phyloP scores from a whole-genome alignment of 176 grass and related monocot genomes.

The Bonia amplexicaulis region DNA sequence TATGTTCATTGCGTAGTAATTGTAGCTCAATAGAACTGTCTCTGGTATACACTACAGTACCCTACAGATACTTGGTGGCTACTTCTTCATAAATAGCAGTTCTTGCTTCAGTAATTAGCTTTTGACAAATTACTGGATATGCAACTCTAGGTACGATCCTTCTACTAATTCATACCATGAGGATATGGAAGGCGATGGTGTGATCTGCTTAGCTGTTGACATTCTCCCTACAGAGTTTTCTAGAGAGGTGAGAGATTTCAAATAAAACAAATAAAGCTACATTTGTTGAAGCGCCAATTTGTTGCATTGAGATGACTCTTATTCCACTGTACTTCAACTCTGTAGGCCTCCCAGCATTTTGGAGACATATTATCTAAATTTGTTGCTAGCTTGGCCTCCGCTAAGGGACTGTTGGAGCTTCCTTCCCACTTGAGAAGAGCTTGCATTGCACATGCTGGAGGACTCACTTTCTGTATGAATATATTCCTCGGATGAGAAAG shows the following conservation, averaged over 20 bases:
- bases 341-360: conserved; percentile 94
- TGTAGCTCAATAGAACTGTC: no score
- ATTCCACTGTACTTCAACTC: conserved; percentile 10
- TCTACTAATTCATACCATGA: conserved; percentile 74
- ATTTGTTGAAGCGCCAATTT: neutral
- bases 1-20: no score
- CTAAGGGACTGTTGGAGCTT: conserved; percentile 57
- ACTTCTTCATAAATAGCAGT: neutral
- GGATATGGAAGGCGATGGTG: conserved; percentile 67
- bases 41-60: no score
- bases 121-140: conserved; percentile 21
- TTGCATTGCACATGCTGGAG: no score
- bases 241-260: conserved; percentile 61
- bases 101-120: neutral
- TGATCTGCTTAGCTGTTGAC: conserved; percentile 91
- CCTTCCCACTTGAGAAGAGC: conserved; percentile 79
- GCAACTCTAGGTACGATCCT: conserved; percentile 60
- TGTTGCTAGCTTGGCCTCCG: conserved; percentile 61
- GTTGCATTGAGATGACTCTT: neutral
- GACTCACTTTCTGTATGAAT: conserved; percentile 77
- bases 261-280: conserved; percentile 5
- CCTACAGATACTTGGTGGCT: neutral
- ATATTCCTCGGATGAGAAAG: conserved; percentile 86
- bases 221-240: conserved; percentile 96
- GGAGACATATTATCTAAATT: conserved; percentile 86